Conservation (phyloP, 345 rosid genomes). For the Cochlearia excelsa region DNA sequence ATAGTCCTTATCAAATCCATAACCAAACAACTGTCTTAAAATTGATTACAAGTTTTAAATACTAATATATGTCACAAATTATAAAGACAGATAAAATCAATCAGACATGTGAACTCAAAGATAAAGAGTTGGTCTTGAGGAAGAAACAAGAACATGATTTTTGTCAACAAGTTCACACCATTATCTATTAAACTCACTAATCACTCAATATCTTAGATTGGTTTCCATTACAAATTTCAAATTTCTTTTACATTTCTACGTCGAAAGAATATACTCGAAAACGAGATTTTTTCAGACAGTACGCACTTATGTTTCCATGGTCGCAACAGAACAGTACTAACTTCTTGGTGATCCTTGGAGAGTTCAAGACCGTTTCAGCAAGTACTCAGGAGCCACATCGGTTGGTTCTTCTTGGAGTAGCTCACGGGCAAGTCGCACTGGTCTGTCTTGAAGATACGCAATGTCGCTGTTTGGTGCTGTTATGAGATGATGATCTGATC, state of each 20-base stretch:
- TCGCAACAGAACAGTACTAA: not conserved
- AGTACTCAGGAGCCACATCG: conserved; percentile 19
- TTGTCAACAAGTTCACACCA: conserved; percentile 21
- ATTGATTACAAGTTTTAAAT: not conserved
- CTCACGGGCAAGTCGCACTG: conserved; percentile 59
- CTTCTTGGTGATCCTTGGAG: conserved; percentile 9
- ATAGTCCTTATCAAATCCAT: conserved; percentile 16
- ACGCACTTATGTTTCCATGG: conserved; percentile 18
- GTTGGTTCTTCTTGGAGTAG: conserved; percentile 30
- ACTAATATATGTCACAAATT: not conserved
- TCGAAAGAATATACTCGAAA: conserved; percentile 18
- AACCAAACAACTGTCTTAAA: conserved; percentile 24
- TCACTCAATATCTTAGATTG: conserved; percentile 22
- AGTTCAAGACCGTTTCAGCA: conserved; percentile 32
- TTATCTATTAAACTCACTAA: conserved; percentile 14
- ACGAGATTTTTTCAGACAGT: conserved; percentile 15
- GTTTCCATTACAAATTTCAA: conserved; percentile 11
- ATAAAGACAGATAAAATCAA: not conserved
- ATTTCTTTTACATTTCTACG: conserved; percentile 30
- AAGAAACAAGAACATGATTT: conserved; percentile 8
- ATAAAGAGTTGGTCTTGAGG: not conserved
- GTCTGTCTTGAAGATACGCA: conserved; percentile 62
- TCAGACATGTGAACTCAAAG: conserved; percentile 17
- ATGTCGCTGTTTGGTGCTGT: conserved; percentile 60
- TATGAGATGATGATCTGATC: conserved; percentile 70